phyloP scores from a whole-genome alignment of 768 basidiomycete species.

The Russula vinacea region DNA sequence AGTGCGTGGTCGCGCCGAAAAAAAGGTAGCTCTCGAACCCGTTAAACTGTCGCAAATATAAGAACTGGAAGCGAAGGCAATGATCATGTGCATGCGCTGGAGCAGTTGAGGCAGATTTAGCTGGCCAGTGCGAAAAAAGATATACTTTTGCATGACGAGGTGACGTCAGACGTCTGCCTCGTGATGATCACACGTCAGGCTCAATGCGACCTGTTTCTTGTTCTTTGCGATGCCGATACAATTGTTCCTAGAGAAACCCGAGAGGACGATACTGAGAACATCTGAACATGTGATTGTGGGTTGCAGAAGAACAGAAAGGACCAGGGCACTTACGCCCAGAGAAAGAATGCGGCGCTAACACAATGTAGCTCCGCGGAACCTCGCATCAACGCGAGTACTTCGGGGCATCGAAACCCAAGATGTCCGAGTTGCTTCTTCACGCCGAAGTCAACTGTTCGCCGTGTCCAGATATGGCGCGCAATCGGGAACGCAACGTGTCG shows the following conservation, averaged over 20 bases:
- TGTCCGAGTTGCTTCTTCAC: neutral
- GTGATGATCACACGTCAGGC: neutral
- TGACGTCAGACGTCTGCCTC: slow-evolving; percentile 20
- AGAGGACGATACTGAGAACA: neutral
- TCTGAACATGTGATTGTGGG: neutral
- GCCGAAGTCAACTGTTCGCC: neutral
- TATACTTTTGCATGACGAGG: neutral
- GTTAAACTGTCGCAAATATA: neutral
- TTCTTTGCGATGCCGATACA: neutral
- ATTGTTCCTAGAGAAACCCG: neutral
- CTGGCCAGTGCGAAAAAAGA: neutral
- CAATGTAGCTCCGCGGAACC: neutral
- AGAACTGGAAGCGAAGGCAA: neutral
- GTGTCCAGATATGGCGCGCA: neutral
- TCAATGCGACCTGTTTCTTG: neutral
- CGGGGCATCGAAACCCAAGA: neutral
- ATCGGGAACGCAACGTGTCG: neutral
- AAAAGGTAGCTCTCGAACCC: neutral
- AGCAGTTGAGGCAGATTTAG: neutral
- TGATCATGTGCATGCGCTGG: neutral
- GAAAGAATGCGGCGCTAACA: neutral
- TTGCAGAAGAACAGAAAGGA: neutral
- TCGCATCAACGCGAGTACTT: slow-evolving; percentile 9
- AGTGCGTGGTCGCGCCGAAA: neutral
- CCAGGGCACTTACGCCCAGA: neutral